Evolutionary conservation across 2,329 filamentous ascomycete genomes (phyloP), one percentile per base, ranked within the genome.

Genomic region (Phialophora expanda): DNA sequence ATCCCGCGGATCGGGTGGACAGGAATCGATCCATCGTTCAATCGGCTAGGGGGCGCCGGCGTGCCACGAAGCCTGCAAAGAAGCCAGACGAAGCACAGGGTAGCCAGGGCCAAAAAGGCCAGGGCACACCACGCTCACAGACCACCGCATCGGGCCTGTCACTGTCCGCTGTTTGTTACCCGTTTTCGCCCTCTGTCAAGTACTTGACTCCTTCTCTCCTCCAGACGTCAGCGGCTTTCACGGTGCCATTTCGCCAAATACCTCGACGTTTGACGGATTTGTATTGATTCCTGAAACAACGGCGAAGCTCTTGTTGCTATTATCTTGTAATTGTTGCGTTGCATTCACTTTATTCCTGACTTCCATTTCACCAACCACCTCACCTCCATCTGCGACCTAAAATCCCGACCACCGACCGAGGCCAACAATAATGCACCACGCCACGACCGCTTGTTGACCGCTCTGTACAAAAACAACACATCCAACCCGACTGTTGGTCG

Each of bases 401-500:
- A 58, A 55, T 20, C 56, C 57, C 61, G 57, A 61, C 63, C 60
- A 50, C 63, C 63, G 22, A 53, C 63, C 61, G 61, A 65, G 60
- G 63, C 62, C 66, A 63, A 61, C 67, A 38, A 65, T 38, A 30
- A 68, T 66, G 67, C 64, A 26, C 28, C 24, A 66, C 61, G 64
- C 67, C 61, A 65, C 61, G 64, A 56, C 66, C 66, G 28, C 50
- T 41, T 62, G 53, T 68, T 70, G 65, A 67, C 63, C 66, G 61
- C 68, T 51, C 54, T 68, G 66, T 68, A 67, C 66, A 64, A 66
- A 67, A 61, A 54, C 46, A 61, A 66, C 65, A 66, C 56, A 41
- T 56, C 64, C 48, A 22, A 53, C 53, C 62, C 56, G 44, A 48
- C 44, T 26, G n/a, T 53, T 48, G 34, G 50, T 61, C 59, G 28